These are phyloP conservation scores for Solanum aculeatissimum DNA, from an alignment of 305 asterid species.

Conservation along the genomic window DNA sequence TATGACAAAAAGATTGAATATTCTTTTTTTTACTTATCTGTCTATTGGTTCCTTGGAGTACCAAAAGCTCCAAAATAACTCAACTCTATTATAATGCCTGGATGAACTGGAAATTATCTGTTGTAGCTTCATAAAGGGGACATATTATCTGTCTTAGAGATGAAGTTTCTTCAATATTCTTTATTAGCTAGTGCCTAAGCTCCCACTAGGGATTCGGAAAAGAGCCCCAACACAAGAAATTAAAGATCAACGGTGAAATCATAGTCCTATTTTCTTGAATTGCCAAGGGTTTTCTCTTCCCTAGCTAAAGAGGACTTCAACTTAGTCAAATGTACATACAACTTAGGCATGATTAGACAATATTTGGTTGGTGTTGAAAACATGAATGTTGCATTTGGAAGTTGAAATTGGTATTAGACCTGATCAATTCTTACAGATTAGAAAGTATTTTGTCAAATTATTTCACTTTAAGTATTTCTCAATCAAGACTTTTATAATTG, in stretches of 20 bases:
- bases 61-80: constrained; percentile 15
- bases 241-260: no score
- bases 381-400: not conserved
- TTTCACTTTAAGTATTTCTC: not conserved
- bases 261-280: not conserved
- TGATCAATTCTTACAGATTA: not conserved
- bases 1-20: constrained; percentile 20
- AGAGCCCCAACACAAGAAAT: not conserved
- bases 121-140: constrained; percentile 15
- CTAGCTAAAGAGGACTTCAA: not conserved
- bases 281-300: not conserved
- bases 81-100: constrained; percentile 8
- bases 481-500: not conserved
- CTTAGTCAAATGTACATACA: not conserved
- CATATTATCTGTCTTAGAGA: constrained; percentile 15
- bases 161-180: not conserved
- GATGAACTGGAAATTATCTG: constrained; percentile 11
- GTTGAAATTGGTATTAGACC: not conserved
- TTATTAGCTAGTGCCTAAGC: not conserved
- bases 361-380: not conserved
- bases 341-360: not conserved
- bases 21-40: constrained; percentile 10
- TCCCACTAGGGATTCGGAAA: not conserved
- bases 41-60: constrained; percentile 26
- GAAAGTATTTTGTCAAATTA: not conserved